Evolutionary conservation across 78 protist species (phyloP).

Genomic region (Planoprotostelium fungivorum): DNA sequence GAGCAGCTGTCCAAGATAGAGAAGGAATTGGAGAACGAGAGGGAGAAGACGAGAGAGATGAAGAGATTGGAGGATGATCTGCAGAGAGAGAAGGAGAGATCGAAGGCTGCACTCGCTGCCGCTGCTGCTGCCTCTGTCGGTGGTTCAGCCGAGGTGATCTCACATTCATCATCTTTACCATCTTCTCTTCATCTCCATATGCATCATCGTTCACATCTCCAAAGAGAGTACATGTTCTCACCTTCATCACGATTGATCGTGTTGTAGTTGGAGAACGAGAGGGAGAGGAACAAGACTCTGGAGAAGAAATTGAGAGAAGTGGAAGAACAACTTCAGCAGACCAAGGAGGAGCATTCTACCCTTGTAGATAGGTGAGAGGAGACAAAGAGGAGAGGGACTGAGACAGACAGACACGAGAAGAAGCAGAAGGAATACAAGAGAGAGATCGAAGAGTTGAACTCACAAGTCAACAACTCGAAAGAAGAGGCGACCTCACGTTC

Average conservation of each 20-base stretch:
- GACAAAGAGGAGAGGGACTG: no score
- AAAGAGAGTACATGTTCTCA: neutral
- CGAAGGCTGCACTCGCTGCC: neutral
- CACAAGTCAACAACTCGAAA: no score
- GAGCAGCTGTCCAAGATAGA: neutral
- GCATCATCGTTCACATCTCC: neutral
- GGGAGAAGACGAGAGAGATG: neutral
- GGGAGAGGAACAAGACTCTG: neutral
- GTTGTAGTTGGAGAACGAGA: neutral
- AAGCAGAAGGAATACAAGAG: no score
- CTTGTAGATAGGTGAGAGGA: no score
- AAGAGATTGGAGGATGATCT: neutral
- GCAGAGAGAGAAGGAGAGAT: neutral
- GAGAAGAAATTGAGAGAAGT: neutral
- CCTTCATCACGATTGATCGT: neutral
- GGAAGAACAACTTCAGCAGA: neutral
- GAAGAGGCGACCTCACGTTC: no score
- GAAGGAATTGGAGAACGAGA: neutral
- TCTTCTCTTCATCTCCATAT: neutral
- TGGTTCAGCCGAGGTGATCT: neutral
- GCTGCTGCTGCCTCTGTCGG: neutral
- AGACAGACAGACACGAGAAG: no score
- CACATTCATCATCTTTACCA: no score
- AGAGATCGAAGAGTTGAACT: no score
- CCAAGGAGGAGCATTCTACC: neutral